These are phyloP conservation scores for Ceratobasidium sp. DNA, from an alignment of 1,284 basidiomycete genomes.

Conservation along the genomic window DNA sequence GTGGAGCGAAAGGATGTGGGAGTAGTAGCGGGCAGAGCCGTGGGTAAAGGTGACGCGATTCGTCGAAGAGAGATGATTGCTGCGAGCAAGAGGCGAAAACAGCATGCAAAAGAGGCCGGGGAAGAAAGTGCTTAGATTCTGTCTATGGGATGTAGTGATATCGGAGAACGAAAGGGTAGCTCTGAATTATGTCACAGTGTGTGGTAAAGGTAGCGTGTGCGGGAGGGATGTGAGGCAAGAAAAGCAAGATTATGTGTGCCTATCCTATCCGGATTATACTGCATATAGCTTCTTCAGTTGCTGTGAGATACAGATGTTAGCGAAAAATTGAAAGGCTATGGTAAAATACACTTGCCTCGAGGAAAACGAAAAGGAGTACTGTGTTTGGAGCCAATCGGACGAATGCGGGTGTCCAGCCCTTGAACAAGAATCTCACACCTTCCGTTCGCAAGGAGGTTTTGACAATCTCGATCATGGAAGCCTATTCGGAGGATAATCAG, in stretches of 20 bases:
- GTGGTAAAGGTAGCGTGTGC: background rate
- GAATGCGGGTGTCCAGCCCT: slow-evolving; percentile 60
- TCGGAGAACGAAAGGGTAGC: slow-evolving; percentile 7
- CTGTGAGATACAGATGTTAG: slow-evolving; percentile 12
- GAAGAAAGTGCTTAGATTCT: slow-evolving; percentile 10
- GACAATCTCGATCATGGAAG: slow-evolving; percentile 43
- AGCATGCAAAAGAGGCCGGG: slow-evolving; percentile 9
- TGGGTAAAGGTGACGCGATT: slow-evolving; percentile 74
- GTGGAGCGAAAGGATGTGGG: slow-evolving; percentile 79
- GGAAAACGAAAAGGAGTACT: slow-evolving; percentile 45
- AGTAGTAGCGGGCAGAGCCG: slow-evolving; percentile 69
- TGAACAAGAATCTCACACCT: slow-evolving; percentile 58
- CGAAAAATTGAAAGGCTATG: background rate
- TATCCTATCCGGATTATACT: slow-evolving; percentile 21
- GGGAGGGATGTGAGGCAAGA: slow-evolving; percentile 14
- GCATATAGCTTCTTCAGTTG: slow-evolving; percentile 41
- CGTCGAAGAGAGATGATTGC: slow-evolving; percentile 62
- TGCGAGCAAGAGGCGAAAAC: slow-evolving; percentile 33
- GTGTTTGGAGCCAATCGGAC: slow-evolving; percentile 55
- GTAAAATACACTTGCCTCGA: slow-evolving; percentile 40
- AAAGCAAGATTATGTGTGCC: slow-evolving; percentile 2
- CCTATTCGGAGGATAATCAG: slow-evolving; percentile 40
- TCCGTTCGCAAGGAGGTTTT: slow-evolving; percentile 46
- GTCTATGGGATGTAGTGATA: slow-evolving; percentile 9
- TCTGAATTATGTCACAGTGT: background rate